Evolutionary conservation across 208 protist genomes (phyloP).

Genomic region (Pavlovales sp.): DNA sequence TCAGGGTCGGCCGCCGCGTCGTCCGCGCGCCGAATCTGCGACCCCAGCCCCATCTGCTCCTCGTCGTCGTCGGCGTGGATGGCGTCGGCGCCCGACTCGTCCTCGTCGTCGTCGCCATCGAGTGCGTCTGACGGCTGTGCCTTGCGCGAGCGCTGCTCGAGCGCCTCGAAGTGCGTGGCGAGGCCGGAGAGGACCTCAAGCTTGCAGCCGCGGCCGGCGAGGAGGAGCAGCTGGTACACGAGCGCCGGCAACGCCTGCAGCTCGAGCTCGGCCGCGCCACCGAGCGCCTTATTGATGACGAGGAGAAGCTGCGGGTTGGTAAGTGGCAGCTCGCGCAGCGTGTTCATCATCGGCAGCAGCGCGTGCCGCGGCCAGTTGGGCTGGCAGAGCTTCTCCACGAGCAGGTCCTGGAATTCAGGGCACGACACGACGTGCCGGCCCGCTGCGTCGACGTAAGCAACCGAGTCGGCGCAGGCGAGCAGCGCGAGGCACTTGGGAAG

Average conservation of each 20-base stretch:
- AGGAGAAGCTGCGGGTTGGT: slow-evolving; percentile 26
- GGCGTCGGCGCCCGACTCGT: too few relatives aligned
- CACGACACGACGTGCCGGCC: neutral
- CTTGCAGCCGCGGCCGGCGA: neutral
- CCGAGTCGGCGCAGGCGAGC: neutral
- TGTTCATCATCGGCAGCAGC: slow-evolving; percentile 22
- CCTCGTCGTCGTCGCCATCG: neutral
- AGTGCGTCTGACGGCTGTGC: too few relatives aligned
- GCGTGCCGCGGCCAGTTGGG: neutral
- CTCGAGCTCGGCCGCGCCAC: slow-evolving; percentile 3
- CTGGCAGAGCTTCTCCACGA: neutral
- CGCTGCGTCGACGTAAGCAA: neutral
- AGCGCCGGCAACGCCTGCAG: slow-evolving; percentile 14
- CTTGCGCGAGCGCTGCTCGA: neutral
- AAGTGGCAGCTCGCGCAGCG: slow-evolving; percentile 9
- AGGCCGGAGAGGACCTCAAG: neutral
- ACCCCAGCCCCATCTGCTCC: neutral
- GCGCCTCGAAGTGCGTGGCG: neutral
- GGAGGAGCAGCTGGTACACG: slow-evolving; percentile 41
- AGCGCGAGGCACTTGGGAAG: neutral
- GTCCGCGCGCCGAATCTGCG: neutral
- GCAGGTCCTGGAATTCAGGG: neutral
- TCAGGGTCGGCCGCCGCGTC: neutral
- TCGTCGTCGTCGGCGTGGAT: too few relatives aligned
- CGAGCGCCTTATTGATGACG: slow-evolving; percentile 34